Percentiles rank a stretch among this genome's conserved stretches.
Conservation (phyloP, 1,284 basidiomycete species). For the Sanghuangporus sanghuang region DNA sequence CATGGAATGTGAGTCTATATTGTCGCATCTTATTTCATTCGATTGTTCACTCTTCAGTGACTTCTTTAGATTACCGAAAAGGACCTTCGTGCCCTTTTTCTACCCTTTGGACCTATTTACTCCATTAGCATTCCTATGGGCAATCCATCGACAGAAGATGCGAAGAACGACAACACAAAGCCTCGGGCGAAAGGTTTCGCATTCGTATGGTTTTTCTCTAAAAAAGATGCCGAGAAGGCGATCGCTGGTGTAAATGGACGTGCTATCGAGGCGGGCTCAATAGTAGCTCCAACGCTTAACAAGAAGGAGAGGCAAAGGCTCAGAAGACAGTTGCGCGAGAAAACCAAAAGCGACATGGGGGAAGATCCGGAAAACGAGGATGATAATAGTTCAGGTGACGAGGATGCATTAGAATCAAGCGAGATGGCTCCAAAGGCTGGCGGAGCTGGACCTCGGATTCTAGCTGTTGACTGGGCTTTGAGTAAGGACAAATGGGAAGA, state of each 20-base stretch:
- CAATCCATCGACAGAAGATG: conserved; percentile 20
- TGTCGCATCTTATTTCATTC: neutral
- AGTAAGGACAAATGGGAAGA: conserved; percentile 92
- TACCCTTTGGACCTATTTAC: conserved; percentile 85
- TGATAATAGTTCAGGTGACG: conserved; percentile 34
- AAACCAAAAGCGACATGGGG: conserved; percentile 38
- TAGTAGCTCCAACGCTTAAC: conserved; percentile 72
- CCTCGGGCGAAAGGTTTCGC: conserved; percentile 81
- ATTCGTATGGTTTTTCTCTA: conserved; percentile 91
- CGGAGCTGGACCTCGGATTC: conserved; percentile 45
- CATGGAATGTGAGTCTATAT: conserved; percentile 45
- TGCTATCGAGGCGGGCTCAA: conserved; percentile 60
- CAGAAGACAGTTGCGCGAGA: conserved; percentile 32
- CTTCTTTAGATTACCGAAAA: conserved; percentile 65
- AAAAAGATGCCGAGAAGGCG: conserved; percentile 82
- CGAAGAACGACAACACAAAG: conserved; percentile 25
- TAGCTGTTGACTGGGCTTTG: conserved; percentile 96
- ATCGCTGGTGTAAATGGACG: conserved; percentile 81
- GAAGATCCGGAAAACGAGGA: conserved; percentile 31
- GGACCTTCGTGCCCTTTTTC: conserved; percentile 84
- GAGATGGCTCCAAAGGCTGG: conserved; percentile 35
- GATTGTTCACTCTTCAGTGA: neutral
- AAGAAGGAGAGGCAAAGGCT: conserved; percentile 47
- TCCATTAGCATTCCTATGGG: conserved; percentile 75
- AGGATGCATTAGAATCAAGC: conserved; percentile 31